A percentile compares a stretch with the other conserved stretches of the same genome.
These are phyloP conservation scores for Eremomyces bilateralis DNA, from an alignment of 495 filamentous ascomycete species.

Conservation along the genomic window DNA sequence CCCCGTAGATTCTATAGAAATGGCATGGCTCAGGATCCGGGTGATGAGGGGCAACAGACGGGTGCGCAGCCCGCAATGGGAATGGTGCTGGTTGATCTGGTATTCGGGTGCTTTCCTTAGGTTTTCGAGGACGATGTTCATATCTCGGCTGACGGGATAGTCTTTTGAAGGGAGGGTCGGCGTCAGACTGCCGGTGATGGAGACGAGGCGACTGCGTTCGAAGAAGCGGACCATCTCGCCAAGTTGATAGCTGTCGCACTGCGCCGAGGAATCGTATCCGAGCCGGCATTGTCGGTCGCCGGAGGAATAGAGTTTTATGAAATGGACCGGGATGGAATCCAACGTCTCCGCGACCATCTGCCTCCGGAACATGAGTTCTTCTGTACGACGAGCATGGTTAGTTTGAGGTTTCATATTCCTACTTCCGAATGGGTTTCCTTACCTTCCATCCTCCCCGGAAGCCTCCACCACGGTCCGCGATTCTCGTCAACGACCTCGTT, in stretches of 20 bases:
- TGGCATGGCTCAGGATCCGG: slow-evolving; percentile 8
- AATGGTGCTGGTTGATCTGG: slow-evolving; percentile 58
- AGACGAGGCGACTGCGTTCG: slow-evolving; percentile 20
- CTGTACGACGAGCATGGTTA: slow-evolving; percentile 19
- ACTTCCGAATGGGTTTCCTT: slow-evolving; percentile 11
- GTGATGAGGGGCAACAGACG: slow-evolving; percentile 44
- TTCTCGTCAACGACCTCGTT: slow-evolving; percentile 19
- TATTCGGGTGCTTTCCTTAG: slow-evolving; percentile 48
- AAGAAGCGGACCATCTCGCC: slow-evolving; percentile 77
- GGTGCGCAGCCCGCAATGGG: slow-evolving; percentile 52
- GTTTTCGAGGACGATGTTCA: slow-evolving; percentile 28
- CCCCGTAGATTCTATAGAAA: not conserved
- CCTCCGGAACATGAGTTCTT: slow-evolving; percentile 50
- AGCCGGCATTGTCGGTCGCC: slow-evolving; percentile 42
- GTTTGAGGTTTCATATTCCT: not conserved
- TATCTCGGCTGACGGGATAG: slow-evolving; percentile 14
- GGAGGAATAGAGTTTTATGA: slow-evolving; percentile 44
- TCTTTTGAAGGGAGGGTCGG: slow-evolving; percentile 22
- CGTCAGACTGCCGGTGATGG: too few species aligned
- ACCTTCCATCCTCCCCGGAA: slow-evolving; percentile 58
- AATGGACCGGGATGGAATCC: slow-evolving; percentile 52
- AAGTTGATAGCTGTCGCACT: slow-evolving; percentile 71
- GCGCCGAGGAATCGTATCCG: slow-evolving; percentile 48
- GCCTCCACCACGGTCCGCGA: slow-evolving; percentile 42
- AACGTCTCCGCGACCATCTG: slow-evolving; percentile 52